Percentiles rank a stretch among this genome's conserved stretches.
Conservation (phyloP, 441 rosid species). For the Erodium texanum region DNA sequence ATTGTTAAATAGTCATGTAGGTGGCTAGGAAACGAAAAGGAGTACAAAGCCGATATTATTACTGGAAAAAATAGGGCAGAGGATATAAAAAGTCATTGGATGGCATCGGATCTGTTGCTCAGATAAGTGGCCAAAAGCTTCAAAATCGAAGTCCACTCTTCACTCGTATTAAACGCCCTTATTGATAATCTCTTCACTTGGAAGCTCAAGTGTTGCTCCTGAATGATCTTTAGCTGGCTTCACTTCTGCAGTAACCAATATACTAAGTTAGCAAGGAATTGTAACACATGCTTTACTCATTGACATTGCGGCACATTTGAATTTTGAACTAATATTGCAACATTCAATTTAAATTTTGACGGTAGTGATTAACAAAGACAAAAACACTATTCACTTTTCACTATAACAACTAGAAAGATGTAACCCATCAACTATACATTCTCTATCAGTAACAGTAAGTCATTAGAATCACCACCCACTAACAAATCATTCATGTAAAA, state of each 20-base stretch:
- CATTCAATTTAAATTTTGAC: not conserved
- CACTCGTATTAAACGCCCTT: slow-evolving; percentile 32
- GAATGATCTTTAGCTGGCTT: slow-evolving; percentile 68
- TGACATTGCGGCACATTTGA: not conserved
- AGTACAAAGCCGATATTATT: no score
- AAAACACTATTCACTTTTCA: not conserved
- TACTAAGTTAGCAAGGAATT: not conserved
- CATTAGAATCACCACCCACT: no score
- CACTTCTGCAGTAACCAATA: slow-evolving; percentile 41
- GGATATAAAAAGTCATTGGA: no score
- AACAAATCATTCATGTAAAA: no score
- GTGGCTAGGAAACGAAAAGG: no score
- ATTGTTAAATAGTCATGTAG: no score
- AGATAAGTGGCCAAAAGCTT: not conserved
- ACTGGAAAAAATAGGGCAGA: no score
- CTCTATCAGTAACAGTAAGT: not conserved
- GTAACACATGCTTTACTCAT: not conserved
- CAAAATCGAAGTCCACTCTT: not conserved
- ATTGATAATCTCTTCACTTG: slow-evolving; percentile 56
- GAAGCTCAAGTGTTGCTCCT: slow-evolving; percentile 79
- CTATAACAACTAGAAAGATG: not conserved
- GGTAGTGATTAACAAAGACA: not conserved
- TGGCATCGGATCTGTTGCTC: not conserved
- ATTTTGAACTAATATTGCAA: not conserved
- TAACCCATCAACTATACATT: not conserved